Evolutionary conservation across 768 basidiomycete genomes (phyloP).

Genomic region (Galerina sulciceps): DNA sequence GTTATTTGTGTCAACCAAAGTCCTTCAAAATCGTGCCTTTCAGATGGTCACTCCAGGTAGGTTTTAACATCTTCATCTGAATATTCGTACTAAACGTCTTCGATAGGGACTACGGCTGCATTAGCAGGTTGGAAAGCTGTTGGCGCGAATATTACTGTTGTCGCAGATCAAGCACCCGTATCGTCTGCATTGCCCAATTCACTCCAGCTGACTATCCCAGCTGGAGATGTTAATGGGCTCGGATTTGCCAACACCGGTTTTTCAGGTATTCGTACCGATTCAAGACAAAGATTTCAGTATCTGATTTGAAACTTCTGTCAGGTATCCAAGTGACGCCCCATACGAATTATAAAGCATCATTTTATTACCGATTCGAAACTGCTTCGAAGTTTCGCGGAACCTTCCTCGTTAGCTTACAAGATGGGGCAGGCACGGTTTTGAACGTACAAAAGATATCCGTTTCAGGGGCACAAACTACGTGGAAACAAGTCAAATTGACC

Average conservation of each 20-base stretch:
- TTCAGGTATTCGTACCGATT: conserved; percentile 41
- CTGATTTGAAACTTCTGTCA: conserved; percentile 4
- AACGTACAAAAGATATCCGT: conserved; percentile 43
- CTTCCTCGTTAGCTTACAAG: conserved; percentile 49
- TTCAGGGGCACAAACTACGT: conserved; percentile 47
- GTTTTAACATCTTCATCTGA: neutral
- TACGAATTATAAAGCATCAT: conserved; percentile 62
- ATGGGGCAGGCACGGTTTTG: conserved; percentile 45
- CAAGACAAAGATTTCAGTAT: neutral
- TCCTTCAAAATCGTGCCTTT: conserved; percentile 74
- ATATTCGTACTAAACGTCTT: neutral
- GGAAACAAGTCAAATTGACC: conserved; percentile 49
- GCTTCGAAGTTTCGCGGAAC: conserved; percentile 43
- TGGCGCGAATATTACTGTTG: conserved; percentile 53
- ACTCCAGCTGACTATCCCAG: conserved; percentile 51
- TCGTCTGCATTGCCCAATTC: conserved; percentile 68
- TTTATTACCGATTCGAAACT: conserved; percentile 59
- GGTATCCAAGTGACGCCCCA: conserved; percentile 59
- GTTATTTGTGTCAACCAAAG: conserved; percentile 28
- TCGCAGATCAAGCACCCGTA: conserved; percentile 54
- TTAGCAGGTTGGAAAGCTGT: conserved; percentile 55
- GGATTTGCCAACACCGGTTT: conserved; percentile 66
- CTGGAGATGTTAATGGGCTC: conserved; percentile 38
- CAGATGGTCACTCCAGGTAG: conserved; percentile 62
- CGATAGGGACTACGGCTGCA: conserved; percentile 47